A percentile compares a stretch with the other conserved stretches of the same genome.
These are phyloP conservation scores for Neoboletus brunneissimus DNA, from an alignment of 768 basidiomycete genomes.

Conservation along the genomic window DNA sequence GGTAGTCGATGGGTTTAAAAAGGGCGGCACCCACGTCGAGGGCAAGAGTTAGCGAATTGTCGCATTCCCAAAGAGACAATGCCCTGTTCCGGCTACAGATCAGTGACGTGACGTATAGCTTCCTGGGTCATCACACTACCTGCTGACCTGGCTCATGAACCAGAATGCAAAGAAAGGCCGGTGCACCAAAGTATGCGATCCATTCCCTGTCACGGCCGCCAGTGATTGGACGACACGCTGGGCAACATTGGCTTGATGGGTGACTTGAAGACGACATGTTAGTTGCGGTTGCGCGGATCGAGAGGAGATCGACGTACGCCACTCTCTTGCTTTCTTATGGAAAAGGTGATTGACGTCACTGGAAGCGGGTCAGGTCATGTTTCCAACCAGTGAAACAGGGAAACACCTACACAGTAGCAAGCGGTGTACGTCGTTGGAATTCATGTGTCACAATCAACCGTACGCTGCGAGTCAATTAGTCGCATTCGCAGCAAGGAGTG, in stretches of 20 bases:
- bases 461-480: conserved; percentile 40
- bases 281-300: conserved; percentile 6
- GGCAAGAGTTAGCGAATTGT: conserved; percentile 54
- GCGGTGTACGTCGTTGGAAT: conserved; percentile 61
- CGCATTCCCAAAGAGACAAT: conserved; percentile 58
- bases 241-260: conserved; percentile 57
- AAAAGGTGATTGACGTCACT: conserved; percentile 47
- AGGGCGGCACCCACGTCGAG: conserved; percentile 61
- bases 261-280: conserved; percentile 40
- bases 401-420: conserved; percentile 49
- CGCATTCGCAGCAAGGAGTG: background rate
- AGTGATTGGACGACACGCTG: conserved; percentile 59
- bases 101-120: conserved; percentile 6
- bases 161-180: conserved; percentile 71
- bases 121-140: conserved; percentile 33
- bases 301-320: conserved; percentile 47
- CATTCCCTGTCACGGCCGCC: conserved; percentile 54
- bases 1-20: conserved; percentile 58
- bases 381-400: background rate
- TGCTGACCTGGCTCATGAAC: conserved; percentile 70
- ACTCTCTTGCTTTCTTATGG: conserved; percentile 61
- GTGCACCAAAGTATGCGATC: conserved; percentile 45
- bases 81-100: conserved; percentile 37
- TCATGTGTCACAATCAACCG: conserved; percentile 71
- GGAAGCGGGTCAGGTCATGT: conserved; percentile 1